Evolutionary conservation across 495 filamentous ascomycete species (phyloP).

Genomic region (Xylaria nigripes): DNA sequence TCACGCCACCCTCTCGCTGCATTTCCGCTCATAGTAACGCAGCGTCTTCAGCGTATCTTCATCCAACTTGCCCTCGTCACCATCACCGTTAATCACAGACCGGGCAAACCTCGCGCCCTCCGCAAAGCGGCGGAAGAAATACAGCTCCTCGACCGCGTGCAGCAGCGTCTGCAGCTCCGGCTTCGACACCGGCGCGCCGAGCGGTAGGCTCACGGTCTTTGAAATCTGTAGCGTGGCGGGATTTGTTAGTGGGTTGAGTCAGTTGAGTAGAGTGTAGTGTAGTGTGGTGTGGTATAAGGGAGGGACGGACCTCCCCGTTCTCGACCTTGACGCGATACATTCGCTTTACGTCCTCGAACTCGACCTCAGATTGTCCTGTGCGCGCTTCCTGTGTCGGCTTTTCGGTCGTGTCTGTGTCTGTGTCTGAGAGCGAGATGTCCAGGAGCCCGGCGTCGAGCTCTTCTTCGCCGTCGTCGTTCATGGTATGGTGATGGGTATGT

Average conservation of each 20-base stretch:
- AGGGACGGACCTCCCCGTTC: slow-evolving; percentile 34
- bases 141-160: slow-evolving; percentile 50
- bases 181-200: slow-evolving; percentile 26
- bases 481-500: too few species aligned
- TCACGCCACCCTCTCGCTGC: slow-evolving; percentile 13
- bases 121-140: slow-evolving; percentile 42
- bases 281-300: too few species aligned
- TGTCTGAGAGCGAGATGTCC: slow-evolving; percentile 33
- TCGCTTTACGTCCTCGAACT: slow-evolving; percentile 32
- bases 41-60: slow-evolving; percentile 28
- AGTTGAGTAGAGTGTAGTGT: background rate
- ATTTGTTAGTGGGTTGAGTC: background rate
- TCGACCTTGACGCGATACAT: slow-evolving; percentile 36
- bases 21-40: slow-evolving; percentile 29
- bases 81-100: slow-evolving; percentile 23
- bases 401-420: slow-evolving; percentile 19
- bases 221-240: slow-evolving; percentile 35
- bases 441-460: slow-evolving; percentile 28
- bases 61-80: slow-evolving; percentile 24
- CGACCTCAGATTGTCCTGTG: slow-evolving; percentile 36
- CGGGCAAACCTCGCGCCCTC: slow-evolving; percentile 33
- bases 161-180: slow-evolving; percentile 39
- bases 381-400: slow-evolving; percentile 23
- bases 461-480: too few species aligned
- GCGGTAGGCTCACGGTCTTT: slow-evolving; percentile 33